Evolutionary conservation across 495 filamentous ascomycete genomes (phyloP).

Genomic region (Penicillium ucsense): DNA sequence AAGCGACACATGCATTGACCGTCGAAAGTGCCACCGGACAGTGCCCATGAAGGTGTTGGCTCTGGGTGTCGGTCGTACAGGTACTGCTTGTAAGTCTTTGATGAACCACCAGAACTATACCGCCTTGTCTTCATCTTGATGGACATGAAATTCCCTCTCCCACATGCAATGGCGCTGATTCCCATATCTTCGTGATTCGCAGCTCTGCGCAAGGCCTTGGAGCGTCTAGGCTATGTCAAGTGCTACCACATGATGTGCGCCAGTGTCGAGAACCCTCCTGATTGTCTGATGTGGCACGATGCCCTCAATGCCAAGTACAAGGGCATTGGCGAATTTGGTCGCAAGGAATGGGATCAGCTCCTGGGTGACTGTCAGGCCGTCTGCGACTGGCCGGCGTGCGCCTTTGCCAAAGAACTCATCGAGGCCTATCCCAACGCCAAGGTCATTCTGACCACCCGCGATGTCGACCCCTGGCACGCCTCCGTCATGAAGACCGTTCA

Average conservation of each 20-base stretch:
- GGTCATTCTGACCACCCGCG: constrained; percentile 53
- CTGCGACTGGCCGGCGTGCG: constrained; percentile 56
- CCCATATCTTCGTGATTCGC: no score
- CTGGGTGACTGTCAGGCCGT: constrained; percentile 57
- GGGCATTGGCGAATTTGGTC: constrained; percentile 48
- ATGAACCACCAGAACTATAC: no score
- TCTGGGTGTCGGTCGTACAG: constrained; percentile 55
- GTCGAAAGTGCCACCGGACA: constrained; percentile 49
- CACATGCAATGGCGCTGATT: no score
- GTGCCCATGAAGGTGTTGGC: constrained; percentile 59
- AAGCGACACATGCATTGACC: constrained; percentile 51
- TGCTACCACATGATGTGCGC: constrained; percentile 61
- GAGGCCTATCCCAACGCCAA: constrained; percentile 63
- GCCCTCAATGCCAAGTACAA: constrained; percentile 57
- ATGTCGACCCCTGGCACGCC: constrained; percentile 50
- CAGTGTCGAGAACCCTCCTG: constrained; percentile 49
- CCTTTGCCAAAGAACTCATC: constrained; percentile 58
- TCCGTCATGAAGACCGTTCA: constrained; percentile 44
- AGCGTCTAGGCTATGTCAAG: constrained; percentile 50
- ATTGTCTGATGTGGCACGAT: constrained; percentile 54
- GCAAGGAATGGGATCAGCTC: constrained; percentile 58
- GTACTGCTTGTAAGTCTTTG: constrained; percentile 49
- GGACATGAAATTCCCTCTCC: no score
- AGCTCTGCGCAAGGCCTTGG: constrained; percentile 49
- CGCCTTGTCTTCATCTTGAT: background rate